Evolutionary conservation across 2,329 filamentous ascomycete species (phyloP).

Genomic region (Colletotrichum sp.): DNA sequence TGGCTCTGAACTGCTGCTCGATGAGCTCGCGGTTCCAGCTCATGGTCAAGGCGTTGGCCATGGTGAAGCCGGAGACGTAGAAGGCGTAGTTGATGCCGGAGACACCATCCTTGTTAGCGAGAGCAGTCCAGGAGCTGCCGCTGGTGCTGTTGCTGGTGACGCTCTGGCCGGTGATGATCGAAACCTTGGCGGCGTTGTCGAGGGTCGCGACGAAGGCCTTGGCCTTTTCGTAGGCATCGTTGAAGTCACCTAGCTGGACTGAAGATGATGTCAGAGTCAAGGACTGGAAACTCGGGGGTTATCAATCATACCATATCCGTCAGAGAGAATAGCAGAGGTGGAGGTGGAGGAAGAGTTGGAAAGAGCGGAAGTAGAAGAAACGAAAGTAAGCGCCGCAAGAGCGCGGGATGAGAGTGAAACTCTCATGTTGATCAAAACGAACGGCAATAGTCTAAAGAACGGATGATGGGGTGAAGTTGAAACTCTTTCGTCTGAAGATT

Average conservation of each 20-base stretch:
- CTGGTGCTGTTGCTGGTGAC: conserved; percentile 7
- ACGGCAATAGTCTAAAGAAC: neutral
- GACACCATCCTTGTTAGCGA: conserved; percentile 21
- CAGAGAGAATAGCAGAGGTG: neutral
- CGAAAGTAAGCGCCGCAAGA: conserved; percentile 4
- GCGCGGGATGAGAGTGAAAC: neutral
- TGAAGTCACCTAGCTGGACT: conserved; percentile 6
- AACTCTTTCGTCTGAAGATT: neutral
- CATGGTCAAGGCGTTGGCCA: conserved; percentile 23
- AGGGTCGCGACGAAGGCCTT: conserved; percentile 9
- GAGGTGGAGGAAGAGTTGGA: neutral
- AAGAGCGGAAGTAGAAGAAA: neutral
- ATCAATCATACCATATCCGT: neutral
- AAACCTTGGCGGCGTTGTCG: conserved; percentile 7
- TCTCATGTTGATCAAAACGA: conserved; percentile 10
- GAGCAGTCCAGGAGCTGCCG: neutral
- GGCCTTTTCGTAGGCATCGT: conserved; percentile 7
- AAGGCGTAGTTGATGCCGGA: conserved; percentile 22
- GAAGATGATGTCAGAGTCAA: neutral
- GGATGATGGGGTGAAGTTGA: neutral
- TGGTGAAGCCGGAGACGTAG: conserved; percentile 24
- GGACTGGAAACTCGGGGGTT: no score
- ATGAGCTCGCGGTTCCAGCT: conserved; percentile 24
- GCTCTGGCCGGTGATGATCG: conserved; percentile 11
- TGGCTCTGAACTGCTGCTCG: conserved; percentile 17